These are phyloP conservation scores for Drosera capensis DNA, from an alignment of 148 eudicot species.

Conservation along the genomic window DNA sequence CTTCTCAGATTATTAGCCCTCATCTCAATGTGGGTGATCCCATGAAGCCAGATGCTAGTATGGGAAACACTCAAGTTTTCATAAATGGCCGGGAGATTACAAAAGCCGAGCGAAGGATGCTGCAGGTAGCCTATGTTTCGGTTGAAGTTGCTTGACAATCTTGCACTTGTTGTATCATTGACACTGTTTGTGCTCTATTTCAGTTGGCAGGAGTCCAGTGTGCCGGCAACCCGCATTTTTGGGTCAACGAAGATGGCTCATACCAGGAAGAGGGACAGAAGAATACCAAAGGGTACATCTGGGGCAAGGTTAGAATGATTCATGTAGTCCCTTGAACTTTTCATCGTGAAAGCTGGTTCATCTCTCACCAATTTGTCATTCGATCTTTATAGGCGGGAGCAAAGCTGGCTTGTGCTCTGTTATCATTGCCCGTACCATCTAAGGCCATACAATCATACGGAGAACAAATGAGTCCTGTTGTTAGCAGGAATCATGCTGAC, in stretches of 20 bases:
- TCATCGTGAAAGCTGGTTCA: background rate
- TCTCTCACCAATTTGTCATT: background rate
- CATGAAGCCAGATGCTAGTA: constrained; percentile 45
- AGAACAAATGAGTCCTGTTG: constrained; percentile 31
- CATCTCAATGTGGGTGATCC: constrained; percentile 29
- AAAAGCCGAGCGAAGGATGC: constrained; percentile 85
- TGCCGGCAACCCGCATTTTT: constrained; percentile 99
- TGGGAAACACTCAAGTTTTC: constrained; percentile 40
- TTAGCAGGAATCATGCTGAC: constrained; percentile 27
- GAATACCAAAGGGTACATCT: constrained; percentile 79
- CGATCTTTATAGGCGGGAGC: constrained; percentile 61
- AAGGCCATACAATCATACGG: constrained; percentile 35
- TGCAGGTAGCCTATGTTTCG: constrained; percentile 44
- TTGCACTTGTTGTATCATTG: background rate
- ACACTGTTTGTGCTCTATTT: constrained; percentile 8
- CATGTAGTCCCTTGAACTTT: background rate
- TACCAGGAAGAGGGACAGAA: constrained; percentile 99
- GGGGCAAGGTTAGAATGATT: constrained; percentile 67
- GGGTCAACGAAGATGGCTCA: constrained; percentile 99
- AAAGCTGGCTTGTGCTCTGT: constrained; percentile 80
- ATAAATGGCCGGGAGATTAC: constrained; percentile 67
- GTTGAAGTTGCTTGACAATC: constrained; percentile 3
- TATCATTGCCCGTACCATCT: constrained; percentile 87
- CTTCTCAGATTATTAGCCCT: constrained; percentile 63
- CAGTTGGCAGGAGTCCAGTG: constrained; percentile 98